Percentiles rank a stretch among this genome's conserved stretches.
phyloP scores from a whole-genome alignment of 1,139 yeast genomes.

The Protomyces inouyei region DNA sequence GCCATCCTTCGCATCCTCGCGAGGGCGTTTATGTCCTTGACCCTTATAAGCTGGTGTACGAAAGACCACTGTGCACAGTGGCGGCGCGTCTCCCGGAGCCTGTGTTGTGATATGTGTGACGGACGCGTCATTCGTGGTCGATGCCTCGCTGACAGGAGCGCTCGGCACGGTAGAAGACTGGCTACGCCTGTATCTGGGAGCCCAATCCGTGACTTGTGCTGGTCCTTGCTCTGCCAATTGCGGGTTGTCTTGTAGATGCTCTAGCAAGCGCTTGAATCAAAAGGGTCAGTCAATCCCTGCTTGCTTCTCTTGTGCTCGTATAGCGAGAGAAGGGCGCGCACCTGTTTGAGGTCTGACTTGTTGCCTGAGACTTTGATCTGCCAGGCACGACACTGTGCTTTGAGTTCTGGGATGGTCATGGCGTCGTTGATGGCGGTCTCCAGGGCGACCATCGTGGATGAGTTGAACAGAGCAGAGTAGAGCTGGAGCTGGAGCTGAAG shows the following conservation, averaged over 20 bases:
- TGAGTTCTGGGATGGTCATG: neutral
- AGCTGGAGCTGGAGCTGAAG: neutral
- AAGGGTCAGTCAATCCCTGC: neutral
- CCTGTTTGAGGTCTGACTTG: neutral
- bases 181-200: too few relatives aligned
- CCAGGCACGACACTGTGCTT: neutral
- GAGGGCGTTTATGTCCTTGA: too few relatives aligned
- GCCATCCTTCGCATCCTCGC: too few relatives aligned
- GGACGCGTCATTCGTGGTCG: too few relatives aligned
- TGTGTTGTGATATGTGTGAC: too few relatives aligned
- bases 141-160: too few relatives aligned
- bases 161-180: too few relatives aligned
- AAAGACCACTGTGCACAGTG: neutral
- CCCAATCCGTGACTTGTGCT: too few relatives aligned
- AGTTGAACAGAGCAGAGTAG: neutral
- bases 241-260: neutral
- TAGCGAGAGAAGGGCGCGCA: neutral
- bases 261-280: neutral
- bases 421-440: neutral
- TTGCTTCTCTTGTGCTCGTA: neutral
- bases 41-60: neutral
- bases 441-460: neutral
- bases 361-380: neutral
- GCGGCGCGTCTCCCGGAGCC: too few relatives aligned
- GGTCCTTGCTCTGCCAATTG: neutral